A percentile compares a stretch with the other conserved stretches of the same genome.
Conservation (phyloP, 192 early-diverging fungal species). For the Umbelopsis sp. region DNA sequence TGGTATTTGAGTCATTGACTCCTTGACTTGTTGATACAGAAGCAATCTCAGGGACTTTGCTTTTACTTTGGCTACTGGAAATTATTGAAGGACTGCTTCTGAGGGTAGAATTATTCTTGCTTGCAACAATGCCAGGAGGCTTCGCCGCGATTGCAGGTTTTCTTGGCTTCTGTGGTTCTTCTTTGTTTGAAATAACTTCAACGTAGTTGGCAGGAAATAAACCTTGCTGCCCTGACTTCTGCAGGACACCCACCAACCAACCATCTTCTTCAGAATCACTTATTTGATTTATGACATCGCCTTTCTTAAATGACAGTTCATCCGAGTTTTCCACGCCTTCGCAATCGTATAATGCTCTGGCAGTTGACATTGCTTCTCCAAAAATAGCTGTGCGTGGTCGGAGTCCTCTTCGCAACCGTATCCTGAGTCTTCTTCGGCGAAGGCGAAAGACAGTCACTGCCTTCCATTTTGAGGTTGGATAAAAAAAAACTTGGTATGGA, state of each 20-base stretch:
- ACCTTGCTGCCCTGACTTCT: slow-evolving; percentile 42
- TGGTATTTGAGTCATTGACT: background rate
- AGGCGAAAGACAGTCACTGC: background rate
- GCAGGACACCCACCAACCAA: slow-evolving; percentile 49
- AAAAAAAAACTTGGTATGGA: background rate
- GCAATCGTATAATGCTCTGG: slow-evolving; percentile 48
- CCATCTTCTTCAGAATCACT: slow-evolving; percentile 47
- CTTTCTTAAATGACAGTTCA: slow-evolving; percentile 53
- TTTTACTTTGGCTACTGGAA: no score
- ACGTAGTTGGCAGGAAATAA: slow-evolving; percentile 63
- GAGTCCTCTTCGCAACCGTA: background rate
- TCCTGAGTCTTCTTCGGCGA: background rate
- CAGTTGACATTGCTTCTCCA: background rate
- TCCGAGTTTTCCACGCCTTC: slow-evolving; percentile 44
- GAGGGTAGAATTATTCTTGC: background rate
- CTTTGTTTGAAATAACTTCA: slow-evolving; percentile 24
- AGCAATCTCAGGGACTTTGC: no score
- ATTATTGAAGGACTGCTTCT: no score
- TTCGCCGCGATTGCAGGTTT: background rate
- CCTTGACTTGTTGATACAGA: background rate
- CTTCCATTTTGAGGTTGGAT: background rate
- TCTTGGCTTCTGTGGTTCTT: background rate
- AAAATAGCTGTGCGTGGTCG: no score
- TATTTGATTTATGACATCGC: slow-evolving; percentile 49
- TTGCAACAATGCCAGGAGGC: background rate